Conservation (phyloP, 1,139 yeast species). For the Candida gigantensis region DNA sequence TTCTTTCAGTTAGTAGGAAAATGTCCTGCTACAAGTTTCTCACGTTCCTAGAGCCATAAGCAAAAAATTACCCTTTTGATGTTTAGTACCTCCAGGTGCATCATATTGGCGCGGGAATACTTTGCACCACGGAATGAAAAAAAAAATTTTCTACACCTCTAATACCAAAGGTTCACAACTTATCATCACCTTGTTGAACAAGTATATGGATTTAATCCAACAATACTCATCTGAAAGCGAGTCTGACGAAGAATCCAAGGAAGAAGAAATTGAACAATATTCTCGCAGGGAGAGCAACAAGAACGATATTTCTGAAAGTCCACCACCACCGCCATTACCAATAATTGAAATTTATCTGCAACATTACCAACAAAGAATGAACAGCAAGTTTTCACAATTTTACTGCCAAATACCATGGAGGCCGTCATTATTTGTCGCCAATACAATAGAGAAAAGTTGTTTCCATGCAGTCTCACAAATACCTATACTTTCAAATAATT, state of each 20-base stretch:
- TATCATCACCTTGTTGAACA: neutral
- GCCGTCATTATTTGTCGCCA: conserved; percentile 5
- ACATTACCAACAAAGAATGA: conserved; percentile 11
- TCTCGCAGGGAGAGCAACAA: neutral
- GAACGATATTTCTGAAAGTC: too few species aligned
- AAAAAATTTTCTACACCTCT: neutral
- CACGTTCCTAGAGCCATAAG: too few species aligned
- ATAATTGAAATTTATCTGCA: conserved; percentile 15
- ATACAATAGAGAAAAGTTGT: conserved; percentile 8
- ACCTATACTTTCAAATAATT: conserved; percentile 11
- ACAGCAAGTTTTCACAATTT: too few species aligned
- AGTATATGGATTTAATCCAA: conserved; percentile 14
- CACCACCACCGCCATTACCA: conserved; percentile 8
- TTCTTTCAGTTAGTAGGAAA: too few species aligned
- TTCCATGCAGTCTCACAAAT: conserved; percentile 1
- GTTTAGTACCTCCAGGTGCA: too few species aligned
- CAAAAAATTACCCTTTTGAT: too few species aligned
- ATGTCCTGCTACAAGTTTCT: too few species aligned
- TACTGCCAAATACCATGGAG: conserved; percentile 14
- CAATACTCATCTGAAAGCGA: conserved; percentile 14
- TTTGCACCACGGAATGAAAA: too few species aligned
- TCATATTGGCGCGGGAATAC: too few species aligned
- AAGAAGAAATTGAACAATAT: neutral
- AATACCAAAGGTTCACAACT: neutral
- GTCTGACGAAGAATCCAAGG: conserved; percentile 6